Percentiles rank a stretch among this genome's conserved stretches.
Conservation (phyloP, 78 protist species). For the Chrysochromulina tobinii region DNA sequence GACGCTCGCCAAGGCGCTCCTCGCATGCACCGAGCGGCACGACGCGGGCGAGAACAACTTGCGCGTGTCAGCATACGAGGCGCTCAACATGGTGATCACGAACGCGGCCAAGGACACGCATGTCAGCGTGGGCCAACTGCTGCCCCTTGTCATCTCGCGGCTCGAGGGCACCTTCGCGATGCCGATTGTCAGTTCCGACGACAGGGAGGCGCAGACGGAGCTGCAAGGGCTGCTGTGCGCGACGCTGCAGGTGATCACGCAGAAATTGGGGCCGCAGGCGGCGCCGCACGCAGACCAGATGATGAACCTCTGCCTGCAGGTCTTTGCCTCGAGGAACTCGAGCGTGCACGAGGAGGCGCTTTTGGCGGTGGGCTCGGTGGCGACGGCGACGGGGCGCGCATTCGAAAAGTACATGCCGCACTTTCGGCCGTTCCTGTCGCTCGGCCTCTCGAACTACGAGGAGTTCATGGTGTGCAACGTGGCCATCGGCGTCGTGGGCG, state of each 20-base stretch:
- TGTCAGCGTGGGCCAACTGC: background rate
- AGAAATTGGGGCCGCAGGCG: background rate
- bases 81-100: conserved; percentile 42
- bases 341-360: conserved; percentile 82
- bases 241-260: conserved; percentile 32
- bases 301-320: conserved; percentile 65
- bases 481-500: conserved; percentile 79
- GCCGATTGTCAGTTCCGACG: conserved; percentile 31
- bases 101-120: background rate
- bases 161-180: conserved; percentile 40
- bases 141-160: background rate
- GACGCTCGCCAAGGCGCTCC: background rate
- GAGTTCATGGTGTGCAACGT: conserved; percentile 42
- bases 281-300: conserved; percentile 32
- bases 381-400: conserved; percentile 33
- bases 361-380: conserved; percentile 71
- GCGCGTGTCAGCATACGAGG: conserved; percentile 73
- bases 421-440: conserved; percentile 63
- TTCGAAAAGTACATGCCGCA: conserved; percentile 65
- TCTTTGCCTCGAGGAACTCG: conserved; percentile 42
- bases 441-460: conserved; percentile 40
- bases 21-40: background rate
- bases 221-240: conserved; percentile 55
- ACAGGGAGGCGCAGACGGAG: conserved; percentile 34
- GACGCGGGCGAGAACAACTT: conserved; percentile 52